Evolutionary conservation across 768 basidiomycete species (phyloP), one percentile per base, ranked within the genome.

Genomic region (Kwoniella botswanensis): DNA sequence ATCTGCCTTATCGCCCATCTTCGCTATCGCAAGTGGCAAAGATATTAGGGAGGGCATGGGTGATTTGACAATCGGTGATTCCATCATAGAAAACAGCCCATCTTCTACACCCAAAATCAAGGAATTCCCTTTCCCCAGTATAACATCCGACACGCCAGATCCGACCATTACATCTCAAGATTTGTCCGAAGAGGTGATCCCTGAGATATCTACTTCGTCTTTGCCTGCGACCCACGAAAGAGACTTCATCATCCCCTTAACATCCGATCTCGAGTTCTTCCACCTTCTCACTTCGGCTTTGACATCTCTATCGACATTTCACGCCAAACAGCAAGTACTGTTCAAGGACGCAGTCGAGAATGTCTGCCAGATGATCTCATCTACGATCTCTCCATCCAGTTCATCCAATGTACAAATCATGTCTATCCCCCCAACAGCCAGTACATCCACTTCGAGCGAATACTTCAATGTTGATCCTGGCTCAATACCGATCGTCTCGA

Each of bases 251-350:
- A 90, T 96, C 44, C 90, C 92, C 2, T 88, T 97, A 6, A 86
- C 87, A n/a, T 89, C 92, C 43, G 93, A 95, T 78, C 86, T 88
- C 13, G 88, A 88, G 2, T 97, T 98, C 85, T 92, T 93, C 82
- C 86, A 88, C 22, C 87, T 92, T 29, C 87, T 97, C 61, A 88
- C 87, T 1, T 77, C 83, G 17, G 86, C 86, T 6, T 77, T 87
- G 11, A 86, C 89, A 55, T 86, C 88, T 0, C 87, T 90, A 24
- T 86, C 86, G 21, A 79, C 80, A 13, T 84, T 86, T 57, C 85
- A 86, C 65, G 74, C 79, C 13, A 76, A 78, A 85, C 91, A 84
- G 83, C 91, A 76, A 74, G 84, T 57, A 75, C 79, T 68, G 75
- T 94, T 76, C 87, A 88, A 65, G 71, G 80, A 70, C 82, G 88